These are phyloP conservation scores for Acer campestre DNA, from an alignment of 345 rosid species.

Conservation along the genomic window DNA sequence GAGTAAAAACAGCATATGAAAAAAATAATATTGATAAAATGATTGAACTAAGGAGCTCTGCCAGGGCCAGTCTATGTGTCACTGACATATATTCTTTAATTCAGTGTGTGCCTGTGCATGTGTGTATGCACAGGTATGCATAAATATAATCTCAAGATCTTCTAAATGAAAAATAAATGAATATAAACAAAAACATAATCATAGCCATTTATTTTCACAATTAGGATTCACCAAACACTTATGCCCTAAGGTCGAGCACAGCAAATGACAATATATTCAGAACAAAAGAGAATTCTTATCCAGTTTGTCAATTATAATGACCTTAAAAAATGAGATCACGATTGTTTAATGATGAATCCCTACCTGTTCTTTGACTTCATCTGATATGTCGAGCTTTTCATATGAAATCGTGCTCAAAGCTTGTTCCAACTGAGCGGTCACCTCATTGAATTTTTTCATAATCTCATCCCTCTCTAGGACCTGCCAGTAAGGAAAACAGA, in stretches of 20 bases:
- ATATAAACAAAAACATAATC: neutral
- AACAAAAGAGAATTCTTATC: neutral
- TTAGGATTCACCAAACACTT: slow-evolving; percentile 5
- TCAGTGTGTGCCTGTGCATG: neutral
- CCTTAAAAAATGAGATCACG: neutral
- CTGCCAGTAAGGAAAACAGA: slow-evolving; percentile 42
- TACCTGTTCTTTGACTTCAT: slow-evolving; percentile 99
- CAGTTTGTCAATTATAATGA: neutral
- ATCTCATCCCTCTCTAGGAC: slow-evolving; percentile 83
- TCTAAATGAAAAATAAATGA: neutral
- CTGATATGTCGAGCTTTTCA: slow-evolving; percentile 83
- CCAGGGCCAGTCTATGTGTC: neutral
- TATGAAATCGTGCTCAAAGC: slow-evolving; percentile 66
- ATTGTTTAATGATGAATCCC: neutral
- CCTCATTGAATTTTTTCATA: slow-evolving; percentile 63
- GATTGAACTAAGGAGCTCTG: slow-evolving; percentile 1
- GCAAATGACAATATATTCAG: slow-evolving; percentile 10
- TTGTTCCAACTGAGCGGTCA: slow-evolving; percentile 69
- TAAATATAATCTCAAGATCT: neutral
- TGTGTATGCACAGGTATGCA: neutral
- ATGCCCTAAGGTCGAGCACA: slow-evolving; percentile 1
- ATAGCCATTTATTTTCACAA: neutral
- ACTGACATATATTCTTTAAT: neutral
- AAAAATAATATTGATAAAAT: neutral
- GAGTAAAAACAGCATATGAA: slow-evolving; percentile 3